Conservation (phyloP, 164 flowering plant genomes). For the Stephania cephalantha region DNA sequence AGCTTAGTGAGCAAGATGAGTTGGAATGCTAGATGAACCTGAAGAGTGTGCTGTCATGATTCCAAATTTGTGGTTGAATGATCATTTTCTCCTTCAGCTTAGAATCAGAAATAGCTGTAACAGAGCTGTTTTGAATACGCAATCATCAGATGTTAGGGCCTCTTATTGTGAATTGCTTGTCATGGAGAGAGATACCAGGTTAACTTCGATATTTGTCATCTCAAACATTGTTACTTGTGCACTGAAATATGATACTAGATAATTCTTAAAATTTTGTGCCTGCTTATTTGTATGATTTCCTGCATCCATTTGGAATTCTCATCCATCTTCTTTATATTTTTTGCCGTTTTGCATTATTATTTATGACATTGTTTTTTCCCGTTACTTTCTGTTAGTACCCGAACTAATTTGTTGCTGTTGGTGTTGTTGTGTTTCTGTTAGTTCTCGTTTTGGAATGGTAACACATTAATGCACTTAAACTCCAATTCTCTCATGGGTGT, state of each 20-base stretch:
- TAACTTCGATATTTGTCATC: background rate
- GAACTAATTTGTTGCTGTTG: background rate
- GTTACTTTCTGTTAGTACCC: background rate
- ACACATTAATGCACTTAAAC: background rate
- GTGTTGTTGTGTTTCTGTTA: background rate
- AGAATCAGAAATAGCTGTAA: constrained; percentile 6
- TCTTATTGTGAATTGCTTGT: background rate
- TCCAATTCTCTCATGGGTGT: background rate
- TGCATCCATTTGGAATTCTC: background rate
- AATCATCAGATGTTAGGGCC: background rate
- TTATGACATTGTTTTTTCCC: background rate
- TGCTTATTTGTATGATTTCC: background rate
- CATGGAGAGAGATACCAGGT: background rate
- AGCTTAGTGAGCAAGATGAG: constrained; percentile 6
- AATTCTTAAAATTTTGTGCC: background rate
- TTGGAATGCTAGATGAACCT: constrained; percentile 6
- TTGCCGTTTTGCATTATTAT: background rate
- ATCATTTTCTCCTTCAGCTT: constrained; percentile 15
- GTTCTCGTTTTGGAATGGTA: background rate
- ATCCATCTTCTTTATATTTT: background rate
- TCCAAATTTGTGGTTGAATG: constrained; percentile 11
- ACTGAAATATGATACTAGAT: background rate
- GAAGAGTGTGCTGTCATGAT: constrained; percentile 4
- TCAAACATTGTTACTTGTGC: background rate
- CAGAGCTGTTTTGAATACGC: constrained; percentile 4